A percentile compares a stretch with the other conserved stretches of the same genome.
Conservation (phyloP, 1,284 basidiomycete species). For the Austropuccinia psidii region DNA sequence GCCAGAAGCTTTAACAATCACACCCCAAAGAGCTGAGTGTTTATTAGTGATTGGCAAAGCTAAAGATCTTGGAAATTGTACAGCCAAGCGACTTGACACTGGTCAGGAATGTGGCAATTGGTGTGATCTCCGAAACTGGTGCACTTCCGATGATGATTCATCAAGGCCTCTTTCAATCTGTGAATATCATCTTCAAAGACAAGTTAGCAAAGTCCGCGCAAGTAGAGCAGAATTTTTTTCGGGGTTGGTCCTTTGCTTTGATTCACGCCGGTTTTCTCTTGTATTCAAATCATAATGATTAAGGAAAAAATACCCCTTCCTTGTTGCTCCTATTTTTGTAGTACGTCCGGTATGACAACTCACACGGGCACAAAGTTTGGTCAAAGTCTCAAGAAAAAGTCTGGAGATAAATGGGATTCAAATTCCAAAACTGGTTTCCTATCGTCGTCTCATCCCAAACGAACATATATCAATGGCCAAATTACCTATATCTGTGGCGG, state of each 20-base stretch:
- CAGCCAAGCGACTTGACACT: conserved; percentile 61
- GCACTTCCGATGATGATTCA: neutral
- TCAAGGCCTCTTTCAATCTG: conserved; percentile 1
- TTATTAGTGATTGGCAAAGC: conserved; percentile 79
- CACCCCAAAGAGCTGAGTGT: conserved; percentile 68
- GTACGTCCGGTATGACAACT: conserved; percentile 30
- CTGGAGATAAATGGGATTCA: conserved; percentile 11
- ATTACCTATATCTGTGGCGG: conserved; percentile 21
- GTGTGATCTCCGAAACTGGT: conserved; percentile 67
- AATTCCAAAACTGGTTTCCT: conserved; percentile 23
- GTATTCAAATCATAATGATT: neutral
- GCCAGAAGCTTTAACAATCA: conserved; percentile 79
- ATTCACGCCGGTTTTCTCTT: neutral
- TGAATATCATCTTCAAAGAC: conserved; percentile 33
- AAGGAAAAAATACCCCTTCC: neutral
- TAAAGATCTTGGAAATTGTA: conserved; percentile 74
- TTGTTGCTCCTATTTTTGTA: neutral
- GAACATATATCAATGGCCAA: conserved; percentile 19
- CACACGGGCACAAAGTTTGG: conserved; percentile 23
- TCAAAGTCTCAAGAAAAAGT: neutral
- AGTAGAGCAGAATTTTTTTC: conserved; percentile 34
- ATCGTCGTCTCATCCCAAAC: neutral
- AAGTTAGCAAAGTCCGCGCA: conserved; percentile 22
- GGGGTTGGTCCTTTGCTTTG: conserved; percentile 3
- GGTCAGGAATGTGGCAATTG: conserved; percentile 73